These are phyloP conservation scores for Microcyclospora pomicola DNA, from an alignment of 2,329 filamentous ascomycete species.

Conservation along the genomic window DNA sequence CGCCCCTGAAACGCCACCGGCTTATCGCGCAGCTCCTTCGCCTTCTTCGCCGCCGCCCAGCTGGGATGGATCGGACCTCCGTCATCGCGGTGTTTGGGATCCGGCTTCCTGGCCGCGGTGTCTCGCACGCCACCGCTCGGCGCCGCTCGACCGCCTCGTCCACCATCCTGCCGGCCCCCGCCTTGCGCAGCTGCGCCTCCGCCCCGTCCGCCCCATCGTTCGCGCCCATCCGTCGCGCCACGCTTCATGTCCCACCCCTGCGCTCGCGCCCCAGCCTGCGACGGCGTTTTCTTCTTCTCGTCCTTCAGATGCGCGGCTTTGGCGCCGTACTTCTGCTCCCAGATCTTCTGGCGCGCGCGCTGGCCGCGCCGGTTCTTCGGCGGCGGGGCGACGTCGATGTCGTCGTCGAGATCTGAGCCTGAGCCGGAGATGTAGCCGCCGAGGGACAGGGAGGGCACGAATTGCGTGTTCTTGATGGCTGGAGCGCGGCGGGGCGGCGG, in stretches of 20 bases:
- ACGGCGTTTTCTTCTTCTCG: neutral
- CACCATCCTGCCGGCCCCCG: neutral
- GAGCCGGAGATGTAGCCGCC: constrained; percentile 68
- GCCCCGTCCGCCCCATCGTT: constrained; percentile 9
- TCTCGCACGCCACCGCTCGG: neutral
- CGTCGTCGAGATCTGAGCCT: constrained; percentile 54
- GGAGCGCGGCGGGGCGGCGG: constrained; percentile 11
- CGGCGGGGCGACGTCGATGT: constrained; percentile 34
- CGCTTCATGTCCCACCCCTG: constrained; percentile 45
- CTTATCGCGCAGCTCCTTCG: constrained; percentile 39
- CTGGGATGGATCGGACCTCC: constrained; percentile 46
- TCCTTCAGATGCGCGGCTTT: constrained; percentile 50
- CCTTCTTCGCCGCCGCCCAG: constrained; percentile 49
- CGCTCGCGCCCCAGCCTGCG: constrained; percentile 28
- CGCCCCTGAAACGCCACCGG: constrained; percentile 40
- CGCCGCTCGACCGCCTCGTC: constrained; percentile 11
- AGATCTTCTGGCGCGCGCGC: constrained; percentile 61
- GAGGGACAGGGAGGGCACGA: constrained; percentile 61
- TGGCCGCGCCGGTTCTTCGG: constrained; percentile 68
- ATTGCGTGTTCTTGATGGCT: constrained; percentile 37
- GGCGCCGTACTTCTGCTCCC: constrained; percentile 65
- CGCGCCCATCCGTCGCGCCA: constrained; percentile 32
- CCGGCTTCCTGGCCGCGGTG: constrained; percentile 1
- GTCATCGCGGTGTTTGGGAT: constrained; percentile 29
- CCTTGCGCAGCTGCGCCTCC: neutral